These are phyloP conservation scores for Saccharomycopsis sp. DNA, from an alignment of 805 yeast species.

Conservation along the genomic window DNA sequence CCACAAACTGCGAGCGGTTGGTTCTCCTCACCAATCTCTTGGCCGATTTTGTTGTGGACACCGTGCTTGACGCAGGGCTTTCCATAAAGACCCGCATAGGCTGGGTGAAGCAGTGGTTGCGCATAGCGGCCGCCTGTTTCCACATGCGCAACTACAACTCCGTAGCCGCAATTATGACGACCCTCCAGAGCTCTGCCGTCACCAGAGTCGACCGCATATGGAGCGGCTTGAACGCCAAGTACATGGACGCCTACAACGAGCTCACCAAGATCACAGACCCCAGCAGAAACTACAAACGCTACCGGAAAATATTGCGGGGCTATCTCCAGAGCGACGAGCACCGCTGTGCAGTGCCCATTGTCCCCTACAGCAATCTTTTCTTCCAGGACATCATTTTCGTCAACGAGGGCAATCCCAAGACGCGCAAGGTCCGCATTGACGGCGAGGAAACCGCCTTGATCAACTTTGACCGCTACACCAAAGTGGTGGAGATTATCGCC, in stretches of 20 bases:
- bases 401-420: constrained; percentile 74
- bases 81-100: constrained; percentile 43
- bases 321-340: constrained; percentile 38
- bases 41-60: constrained; percentile 67
- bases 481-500: constrained; percentile 57
- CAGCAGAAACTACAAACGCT: constrained; percentile 62
- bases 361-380: constrained; percentile 70
- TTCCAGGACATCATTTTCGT: constrained; percentile 75
- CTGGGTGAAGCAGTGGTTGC: constrained; percentile 63
- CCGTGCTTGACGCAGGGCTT: constrained; percentile 47
- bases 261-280: constrained; percentile 67
- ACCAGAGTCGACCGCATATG: constrained; percentile 58
- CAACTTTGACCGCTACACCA: constrained; percentile 68
- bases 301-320: constrained; percentile 55
- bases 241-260: constrained; percentile 54
- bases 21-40: constrained; percentile 64
- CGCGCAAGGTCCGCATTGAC: constrained; percentile 38
- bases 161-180: constrained; percentile 69
- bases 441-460: constrained; percentile 48
- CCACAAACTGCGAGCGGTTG: constrained; percentile 46
- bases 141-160: constrained; percentile 74
- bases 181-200: constrained; percentile 65
- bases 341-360: constrained; percentile 46
- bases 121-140: constrained; percentile 63
- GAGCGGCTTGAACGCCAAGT: constrained; percentile 52